These are phyloP conservation scores for Royoungia palumana DNA, from an alignment of 768 basidiomycete species.

Conservation along the genomic window DNA sequence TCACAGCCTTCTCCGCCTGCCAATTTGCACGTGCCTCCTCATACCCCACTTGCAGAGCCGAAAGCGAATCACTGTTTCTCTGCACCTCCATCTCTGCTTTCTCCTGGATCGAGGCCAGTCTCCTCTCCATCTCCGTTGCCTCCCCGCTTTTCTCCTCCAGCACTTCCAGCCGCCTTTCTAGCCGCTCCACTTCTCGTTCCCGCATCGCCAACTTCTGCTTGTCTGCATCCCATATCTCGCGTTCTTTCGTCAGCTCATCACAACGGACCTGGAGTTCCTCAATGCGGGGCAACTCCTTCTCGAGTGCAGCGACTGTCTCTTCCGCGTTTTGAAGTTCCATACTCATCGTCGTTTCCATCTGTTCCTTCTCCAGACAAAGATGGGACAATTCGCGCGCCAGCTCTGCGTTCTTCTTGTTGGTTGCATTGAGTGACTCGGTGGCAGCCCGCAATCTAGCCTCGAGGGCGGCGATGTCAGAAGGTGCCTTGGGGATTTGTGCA, in stretches of 20 bases:
- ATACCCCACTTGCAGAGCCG: slow-evolving; percentile 37
- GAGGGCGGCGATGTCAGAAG: slow-evolving; percentile 48
- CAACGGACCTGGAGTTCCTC: slow-evolving; percentile 47
- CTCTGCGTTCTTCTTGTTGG: slow-evolving; percentile 60
- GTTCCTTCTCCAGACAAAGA: slow-evolving; percentile 63
- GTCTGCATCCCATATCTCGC: slow-evolving; percentile 49
- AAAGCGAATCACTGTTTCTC: slow-evolving; percentile 39
- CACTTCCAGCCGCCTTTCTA: slow-evolving; percentile 43
- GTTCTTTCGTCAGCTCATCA: slow-evolving; percentile 48
- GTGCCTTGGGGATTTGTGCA: slow-evolving; percentile 49
- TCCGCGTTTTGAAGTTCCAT: slow-evolving; percentile 67
- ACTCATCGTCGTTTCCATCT: slow-evolving; percentile 59
- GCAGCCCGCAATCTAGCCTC: slow-evolving; percentile 66
- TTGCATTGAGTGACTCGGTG: slow-evolving; percentile 53
- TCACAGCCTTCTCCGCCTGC: slow-evolving; percentile 45
- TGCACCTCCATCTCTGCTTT: slow-evolving; percentile 38
- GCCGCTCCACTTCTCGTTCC: slow-evolving; percentile 33
- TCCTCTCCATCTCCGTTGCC: slow-evolving; percentile 38
- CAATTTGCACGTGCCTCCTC: slow-evolving; percentile 47
- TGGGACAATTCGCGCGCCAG: slow-evolving; percentile 59
- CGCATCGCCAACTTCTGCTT: slow-evolving; percentile 37
- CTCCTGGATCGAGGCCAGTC: slow-evolving; percentile 35
- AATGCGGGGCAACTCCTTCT: slow-evolving; percentile 51
- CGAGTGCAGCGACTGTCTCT: slow-evolving; percentile 57
- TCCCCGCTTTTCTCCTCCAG: slow-evolving; percentile 43